These are phyloP conservation scores for Candida dajiaensis DNA, from an alignment of 805 yeast species.

Conservation along the genomic window DNA sequence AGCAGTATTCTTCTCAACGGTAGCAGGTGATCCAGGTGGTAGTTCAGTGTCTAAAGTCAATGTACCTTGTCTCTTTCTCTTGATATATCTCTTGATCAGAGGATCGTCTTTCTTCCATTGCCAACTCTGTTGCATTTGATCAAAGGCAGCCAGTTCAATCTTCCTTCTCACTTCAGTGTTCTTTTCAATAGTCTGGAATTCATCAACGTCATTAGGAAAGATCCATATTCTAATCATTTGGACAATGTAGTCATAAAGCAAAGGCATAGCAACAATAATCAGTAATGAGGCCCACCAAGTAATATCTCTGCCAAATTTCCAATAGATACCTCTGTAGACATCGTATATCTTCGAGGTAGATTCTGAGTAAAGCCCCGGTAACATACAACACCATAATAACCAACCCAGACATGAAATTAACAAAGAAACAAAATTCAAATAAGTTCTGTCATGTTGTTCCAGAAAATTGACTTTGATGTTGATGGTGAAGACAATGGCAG, in stretches of 20 bases:
- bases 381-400: conserved; percentile 73
- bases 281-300: conserved; percentile 82
- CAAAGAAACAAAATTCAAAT: conserved; percentile 61
- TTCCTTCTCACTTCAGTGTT: conserved; percentile 57
- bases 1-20: conserved; percentile 27
- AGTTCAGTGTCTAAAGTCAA: conserved; percentile 34
- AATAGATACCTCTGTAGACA: conserved; percentile 61
- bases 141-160: conserved; percentile 67
- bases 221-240: conserved; percentile 52
- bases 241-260: conserved; percentile 59
- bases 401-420: conserved; percentile 78
- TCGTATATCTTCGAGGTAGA: conserved; percentile 55
- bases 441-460: conserved; percentile 72
- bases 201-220: conserved; percentile 68
- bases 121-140: conserved; percentile 78
- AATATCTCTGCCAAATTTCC: conserved; percentile 73
- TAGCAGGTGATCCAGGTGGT: conserved; percentile 41
- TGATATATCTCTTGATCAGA: conserved; percentile 18
- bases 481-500: conserved; percentile 66
- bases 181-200: conserved; percentile 72
- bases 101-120: conserved; percentile 48
- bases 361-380: conserved; percentile 60
- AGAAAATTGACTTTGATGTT: conserved; percentile 74
- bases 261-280: conserved; percentile 49
- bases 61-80: conserved; percentile 21